Evolutionary conservation across 495 filamentous ascomycete species (phyloP).

Genomic region (Penicillium odoratum): DNA sequence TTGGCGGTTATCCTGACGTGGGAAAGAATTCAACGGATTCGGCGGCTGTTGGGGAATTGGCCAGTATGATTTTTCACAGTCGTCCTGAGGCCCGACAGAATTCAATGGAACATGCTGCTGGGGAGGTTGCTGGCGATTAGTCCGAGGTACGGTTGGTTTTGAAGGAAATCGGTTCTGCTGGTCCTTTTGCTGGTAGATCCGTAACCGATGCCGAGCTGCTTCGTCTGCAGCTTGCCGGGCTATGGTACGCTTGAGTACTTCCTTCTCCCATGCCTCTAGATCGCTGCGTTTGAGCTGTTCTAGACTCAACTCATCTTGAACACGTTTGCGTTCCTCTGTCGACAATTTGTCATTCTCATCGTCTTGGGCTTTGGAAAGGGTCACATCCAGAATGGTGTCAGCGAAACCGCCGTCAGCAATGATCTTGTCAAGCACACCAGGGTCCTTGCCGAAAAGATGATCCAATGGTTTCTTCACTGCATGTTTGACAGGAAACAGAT

Average conservation of each 20-base stretch:
- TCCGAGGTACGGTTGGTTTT: too few relatives aligned
- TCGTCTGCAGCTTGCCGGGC: not conserved
- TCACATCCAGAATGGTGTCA: constrained; percentile 51
- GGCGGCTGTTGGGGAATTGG: too few relatives aligned
- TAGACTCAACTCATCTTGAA: constrained; percentile 42
- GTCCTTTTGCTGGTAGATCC: not conserved
- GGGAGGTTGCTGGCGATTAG: not conserved
- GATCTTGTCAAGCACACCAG: constrained; percentile 66
- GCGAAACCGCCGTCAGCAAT: constrained; percentile 35
- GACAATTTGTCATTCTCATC: constrained; percentile 59
- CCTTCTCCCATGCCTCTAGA: constrained; percentile 33
- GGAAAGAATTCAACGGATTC: too few relatives aligned
- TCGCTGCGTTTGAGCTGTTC: constrained; percentile 48
- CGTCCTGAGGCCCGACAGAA: too few relatives aligned
- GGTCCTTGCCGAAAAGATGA: constrained; percentile 65
- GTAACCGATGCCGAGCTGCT: not conserved
- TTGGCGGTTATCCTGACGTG: too few relatives aligned
- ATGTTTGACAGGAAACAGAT: constrained; percentile 56
- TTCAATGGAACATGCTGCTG: too few relatives aligned
- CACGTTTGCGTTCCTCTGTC: constrained; percentile 52
- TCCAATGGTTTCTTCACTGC: constrained; percentile 41
- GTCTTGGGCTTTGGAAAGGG: constrained; percentile 56
- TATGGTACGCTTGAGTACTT: constrained; percentile 4
- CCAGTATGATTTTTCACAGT: too few relatives aligned
- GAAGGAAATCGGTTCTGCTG: too few relatives aligned